A percentile compares a stretch with the other conserved stretches of the same genome.
Evolutionary conservation across 306 rosid genomes (phyloP).

Genomic region (Inga oerstediana): DNA sequence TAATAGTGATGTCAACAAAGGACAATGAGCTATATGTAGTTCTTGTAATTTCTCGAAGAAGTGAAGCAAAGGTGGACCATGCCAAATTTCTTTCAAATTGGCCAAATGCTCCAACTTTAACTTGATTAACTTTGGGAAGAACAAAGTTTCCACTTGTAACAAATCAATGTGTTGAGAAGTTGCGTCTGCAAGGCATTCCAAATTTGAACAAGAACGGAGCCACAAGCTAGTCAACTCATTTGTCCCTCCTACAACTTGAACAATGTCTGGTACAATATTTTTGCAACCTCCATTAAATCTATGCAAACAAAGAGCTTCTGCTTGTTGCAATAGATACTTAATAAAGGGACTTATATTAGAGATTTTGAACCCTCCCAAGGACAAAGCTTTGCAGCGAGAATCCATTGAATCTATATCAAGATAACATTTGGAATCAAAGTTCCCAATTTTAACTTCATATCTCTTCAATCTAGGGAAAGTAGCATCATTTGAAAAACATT

Average conservation of each 20-base stretch:
- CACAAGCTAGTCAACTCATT: background rate
- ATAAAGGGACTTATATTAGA: background rate
- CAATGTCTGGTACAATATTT: conserved; percentile 6
- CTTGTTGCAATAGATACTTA: background rate
- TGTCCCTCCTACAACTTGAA: conserved; percentile 6
- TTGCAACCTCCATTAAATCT: background rate
- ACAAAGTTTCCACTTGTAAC: background rate
- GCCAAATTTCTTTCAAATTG: background rate
- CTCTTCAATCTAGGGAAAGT: background rate
- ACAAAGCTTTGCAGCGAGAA: background rate
- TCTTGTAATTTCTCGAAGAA: conserved; percentile 1
- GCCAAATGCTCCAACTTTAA: background rate
- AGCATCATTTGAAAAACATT: background rate
- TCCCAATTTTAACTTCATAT: background rate
- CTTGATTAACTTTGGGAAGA: background rate
- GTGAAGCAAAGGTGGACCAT: background rate
- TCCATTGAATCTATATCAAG: background rate
- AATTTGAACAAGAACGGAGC: background rate
- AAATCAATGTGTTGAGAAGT: background rate
- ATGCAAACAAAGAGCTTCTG: background rate
- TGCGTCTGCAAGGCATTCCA: background rate
- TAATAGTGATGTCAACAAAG: conserved; percentile 12
- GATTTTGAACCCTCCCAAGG: background rate
- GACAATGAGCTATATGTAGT: background rate
- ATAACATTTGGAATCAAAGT: background rate